Evolutionary conservation across 345 rosid species (phyloP).

Genomic region (Gynandropsis gynandra): DNA sequence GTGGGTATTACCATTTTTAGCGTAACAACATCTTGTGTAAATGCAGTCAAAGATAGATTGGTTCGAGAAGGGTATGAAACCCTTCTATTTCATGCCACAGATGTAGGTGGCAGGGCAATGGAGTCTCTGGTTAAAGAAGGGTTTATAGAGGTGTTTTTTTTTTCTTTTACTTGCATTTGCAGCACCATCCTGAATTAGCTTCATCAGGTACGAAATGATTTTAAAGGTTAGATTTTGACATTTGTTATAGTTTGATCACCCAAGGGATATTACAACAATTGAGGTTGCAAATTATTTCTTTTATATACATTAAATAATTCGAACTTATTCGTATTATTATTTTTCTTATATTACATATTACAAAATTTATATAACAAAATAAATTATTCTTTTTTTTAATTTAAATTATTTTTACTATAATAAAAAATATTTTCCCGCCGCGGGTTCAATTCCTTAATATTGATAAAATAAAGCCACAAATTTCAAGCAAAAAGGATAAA

Average conservation of each 20-base stretch:
- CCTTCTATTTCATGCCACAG: constrained; percentile 90
- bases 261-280: constrained; percentile 77
- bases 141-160: constrained; percentile 55
- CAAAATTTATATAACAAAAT: no score
- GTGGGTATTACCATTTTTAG: constrained; percentile 95
- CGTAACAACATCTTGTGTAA: constrained; percentile 82
- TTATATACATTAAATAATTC: no score
- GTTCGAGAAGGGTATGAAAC: constrained; percentile 67
- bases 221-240: not conserved
- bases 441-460: no score
- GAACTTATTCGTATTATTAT: no score
- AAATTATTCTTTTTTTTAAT: no score
- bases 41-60: constrained; percentile 57
- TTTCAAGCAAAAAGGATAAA: no score
- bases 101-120: constrained; percentile 93
- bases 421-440: no score
- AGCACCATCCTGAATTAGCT: not conserved
- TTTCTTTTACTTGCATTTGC: not conserved
- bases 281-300: constrained; percentile 95
- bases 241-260: not conserved
- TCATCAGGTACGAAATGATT: no score
- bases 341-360: no score
- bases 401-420: no score
- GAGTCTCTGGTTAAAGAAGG: constrained; percentile 77
- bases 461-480: no score